Conservation (phyloP, 2,329 filamentous ascomycete genomes). For the Magnaporthiopsis poae region DNA sequence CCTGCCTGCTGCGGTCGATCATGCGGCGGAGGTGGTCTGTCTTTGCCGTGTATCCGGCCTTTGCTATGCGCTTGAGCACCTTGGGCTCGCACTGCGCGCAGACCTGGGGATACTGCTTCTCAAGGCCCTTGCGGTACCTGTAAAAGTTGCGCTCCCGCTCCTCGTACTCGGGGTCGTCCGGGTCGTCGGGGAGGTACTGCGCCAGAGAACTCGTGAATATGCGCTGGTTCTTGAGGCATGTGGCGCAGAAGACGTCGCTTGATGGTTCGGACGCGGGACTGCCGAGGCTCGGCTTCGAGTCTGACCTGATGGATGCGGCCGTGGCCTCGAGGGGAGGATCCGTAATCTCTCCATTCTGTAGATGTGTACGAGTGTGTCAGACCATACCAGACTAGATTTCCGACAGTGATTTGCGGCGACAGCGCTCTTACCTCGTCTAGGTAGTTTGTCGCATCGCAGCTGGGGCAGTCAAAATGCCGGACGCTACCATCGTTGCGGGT, state of each 20-base stretch:
- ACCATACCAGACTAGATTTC: neutral
- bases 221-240: conserved; percentile 81
- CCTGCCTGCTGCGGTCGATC: conserved; percentile 54
- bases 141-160: conserved; percentile 60
- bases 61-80: conserved; percentile 59
- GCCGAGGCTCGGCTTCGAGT: neutral
- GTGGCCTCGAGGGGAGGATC: conserved; percentile 65
- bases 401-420: neutral
- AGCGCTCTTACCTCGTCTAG: conserved; percentile 61
- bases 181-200: conserved; percentile 63
- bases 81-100: conserved; percentile 70
- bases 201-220: conserved; percentile 66
- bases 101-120: conserved; percentile 78
- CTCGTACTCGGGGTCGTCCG: conserved; percentile 56
- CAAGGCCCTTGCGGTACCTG: conserved; percentile 60
- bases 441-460: conserved; percentile 81
- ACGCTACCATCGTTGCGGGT: conserved; percentile 47
- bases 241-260: conserved; percentile 53
- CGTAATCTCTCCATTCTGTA: conserved; percentile 73
- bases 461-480: conserved; percentile 60
- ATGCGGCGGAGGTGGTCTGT: conserved; percentile 69
- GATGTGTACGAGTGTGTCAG: neutral
- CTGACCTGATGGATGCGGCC: conserved; percentile 19
- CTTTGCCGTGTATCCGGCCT: conserved; percentile 70
- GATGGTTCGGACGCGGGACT: neutral